These are phyloP conservation scores for Oryza meyeriana DNA, from an alignment of 176 grass and related monocot genomes.

Conservation along the genomic window DNA sequence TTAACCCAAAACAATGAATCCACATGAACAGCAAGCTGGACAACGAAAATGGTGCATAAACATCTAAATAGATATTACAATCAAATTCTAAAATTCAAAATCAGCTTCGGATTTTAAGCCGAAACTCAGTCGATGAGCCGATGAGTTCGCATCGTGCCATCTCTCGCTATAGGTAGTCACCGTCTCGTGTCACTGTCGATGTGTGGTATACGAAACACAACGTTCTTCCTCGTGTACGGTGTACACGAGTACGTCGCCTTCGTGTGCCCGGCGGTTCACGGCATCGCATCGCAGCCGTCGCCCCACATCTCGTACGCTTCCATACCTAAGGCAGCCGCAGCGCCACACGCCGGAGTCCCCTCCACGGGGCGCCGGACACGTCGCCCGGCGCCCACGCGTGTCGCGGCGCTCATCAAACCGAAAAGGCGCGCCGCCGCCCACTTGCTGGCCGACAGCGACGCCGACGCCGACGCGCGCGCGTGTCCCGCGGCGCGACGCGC, in stretches of 20 bases:
- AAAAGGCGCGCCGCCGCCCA: background rate
- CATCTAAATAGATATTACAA: no score
- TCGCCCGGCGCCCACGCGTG: background rate
- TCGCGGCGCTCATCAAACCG: background rate
- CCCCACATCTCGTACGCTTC: background rate
- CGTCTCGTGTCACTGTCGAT: background rate
- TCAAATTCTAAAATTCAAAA: no score
- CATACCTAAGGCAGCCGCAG: background rate
- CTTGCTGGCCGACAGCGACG: no score
- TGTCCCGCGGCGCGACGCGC: background rate
- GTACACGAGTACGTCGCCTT: background rate
- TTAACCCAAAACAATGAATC: no score
- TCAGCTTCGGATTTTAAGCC: no score
- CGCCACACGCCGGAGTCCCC: background rate
- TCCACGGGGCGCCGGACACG: background rate
- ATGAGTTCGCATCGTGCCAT: no score
- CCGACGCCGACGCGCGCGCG: background rate
- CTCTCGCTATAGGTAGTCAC: no score
- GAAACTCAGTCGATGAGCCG: no score
- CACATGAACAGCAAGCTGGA: no score
- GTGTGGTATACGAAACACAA: background rate
- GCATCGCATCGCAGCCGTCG: background rate
- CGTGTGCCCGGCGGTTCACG: slow-evolving; percentile 8
- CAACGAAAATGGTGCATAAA: no score
- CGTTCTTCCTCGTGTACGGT: background rate